phyloP scores from a whole-genome alignment of 2,329 filamentous ascomycete species.

The Dactylellina haptotyla region DNA sequence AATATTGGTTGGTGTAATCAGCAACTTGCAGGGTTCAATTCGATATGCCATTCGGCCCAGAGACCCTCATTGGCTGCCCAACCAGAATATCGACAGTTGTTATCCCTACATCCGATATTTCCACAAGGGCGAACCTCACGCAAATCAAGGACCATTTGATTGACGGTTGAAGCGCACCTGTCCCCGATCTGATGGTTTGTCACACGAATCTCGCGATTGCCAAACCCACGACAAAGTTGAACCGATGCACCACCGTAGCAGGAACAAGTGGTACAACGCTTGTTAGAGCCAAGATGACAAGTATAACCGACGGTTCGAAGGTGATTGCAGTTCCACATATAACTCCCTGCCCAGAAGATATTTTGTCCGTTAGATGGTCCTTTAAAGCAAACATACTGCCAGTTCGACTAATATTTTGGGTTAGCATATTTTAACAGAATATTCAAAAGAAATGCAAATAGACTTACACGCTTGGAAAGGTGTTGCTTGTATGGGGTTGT shows the following conservation, averaged over 20 bases:
- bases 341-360: conserved; percentile 14
- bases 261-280: conserved; percentile 11
- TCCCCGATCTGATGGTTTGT: conserved; percentile 1
- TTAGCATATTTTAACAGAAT: not conserved
- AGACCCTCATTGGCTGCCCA: not conserved
- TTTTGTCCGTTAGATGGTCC: not conserved
- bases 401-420: conserved; percentile 2
- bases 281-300: not conserved
- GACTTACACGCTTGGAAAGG: conserved; percentile 20
- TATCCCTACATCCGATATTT: conserved; percentile 3
- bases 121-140: not conserved
- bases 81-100: conserved; percentile 2
- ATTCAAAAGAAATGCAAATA: not conserved
- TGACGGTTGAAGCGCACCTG: not conserved
- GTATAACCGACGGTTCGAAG: not conserved
- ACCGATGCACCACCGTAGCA: conserved; percentile 19
- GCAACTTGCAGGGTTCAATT: not conserved
- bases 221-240: conserved; percentile 22
- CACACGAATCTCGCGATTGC: not conserved
- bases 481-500: not conserved
- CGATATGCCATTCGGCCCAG: conserved; percentile 11
- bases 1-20: not conserved
- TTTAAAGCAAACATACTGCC: conserved; percentile 29
- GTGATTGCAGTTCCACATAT: not conserved
- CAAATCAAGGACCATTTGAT: not conserved